These are phyloP conservation scores for Chaetomium tenue DNA, from an alignment of 495 filamentous ascomycete species.

Conservation along the genomic window DNA sequence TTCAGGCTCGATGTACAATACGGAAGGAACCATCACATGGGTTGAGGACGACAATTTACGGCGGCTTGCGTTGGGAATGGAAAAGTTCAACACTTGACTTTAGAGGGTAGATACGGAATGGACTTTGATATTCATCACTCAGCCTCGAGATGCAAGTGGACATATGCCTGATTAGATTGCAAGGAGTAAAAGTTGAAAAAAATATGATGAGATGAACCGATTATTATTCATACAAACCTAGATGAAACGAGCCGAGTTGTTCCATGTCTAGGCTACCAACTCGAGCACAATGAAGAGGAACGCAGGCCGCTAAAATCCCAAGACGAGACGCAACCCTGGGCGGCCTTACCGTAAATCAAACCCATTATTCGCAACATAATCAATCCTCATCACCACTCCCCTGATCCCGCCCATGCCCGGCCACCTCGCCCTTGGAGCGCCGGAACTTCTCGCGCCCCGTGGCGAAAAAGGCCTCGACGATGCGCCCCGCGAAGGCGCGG, in stretches of 20 bases:
- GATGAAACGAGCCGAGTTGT: background rate
- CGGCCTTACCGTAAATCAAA: background rate
- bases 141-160: no score
- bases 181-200: background rate
- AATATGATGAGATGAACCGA: background rate
- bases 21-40: background rate
- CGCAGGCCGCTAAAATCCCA: no score
- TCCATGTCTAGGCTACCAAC: background rate
- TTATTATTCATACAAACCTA: background rate
- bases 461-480: constrained; percentile 72
- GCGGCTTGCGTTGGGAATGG: constrained; percentile 4
- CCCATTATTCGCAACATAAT: constrained; percentile 12
- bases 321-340: no score
- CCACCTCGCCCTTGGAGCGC: constrained; percentile 55
- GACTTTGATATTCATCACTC: background rate
- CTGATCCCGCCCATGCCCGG: constrained; percentile 25
- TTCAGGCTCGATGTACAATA: constrained; percentile 20
- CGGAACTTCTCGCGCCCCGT: constrained; percentile 75
- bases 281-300: background rate
- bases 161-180: no score
- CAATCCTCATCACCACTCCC: constrained; percentile 33
- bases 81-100: constrained; percentile 31
- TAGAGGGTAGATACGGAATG: constrained; percentile 19
- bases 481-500: constrained; percentile 69
- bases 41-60: background rate